These are phyloP conservation scores for Aspergillus bombycis DNA, from an alignment of 2,329 filamentous ascomycete genomes.

Conservation along the genomic window DNA sequence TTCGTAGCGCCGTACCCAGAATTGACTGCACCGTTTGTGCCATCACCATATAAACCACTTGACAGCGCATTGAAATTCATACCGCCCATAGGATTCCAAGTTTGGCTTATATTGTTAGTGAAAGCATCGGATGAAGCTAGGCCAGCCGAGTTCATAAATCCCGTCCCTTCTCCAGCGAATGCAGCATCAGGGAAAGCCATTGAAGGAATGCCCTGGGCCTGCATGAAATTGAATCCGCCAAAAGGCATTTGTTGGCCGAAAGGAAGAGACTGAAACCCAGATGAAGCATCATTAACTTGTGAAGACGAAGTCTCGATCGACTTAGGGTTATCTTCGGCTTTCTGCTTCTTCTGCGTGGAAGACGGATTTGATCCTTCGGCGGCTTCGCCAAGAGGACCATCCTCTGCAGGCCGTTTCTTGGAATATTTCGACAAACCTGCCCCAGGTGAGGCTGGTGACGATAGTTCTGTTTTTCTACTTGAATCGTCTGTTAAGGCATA, in stretches of 20 bases:
- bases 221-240: slow-evolving; percentile 36
- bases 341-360: slow-evolving; percentile 46
- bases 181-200: slow-evolving; percentile 40
- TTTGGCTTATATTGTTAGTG: slow-evolving; percentile 35
- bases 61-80: slow-evolving; percentile 43
- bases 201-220: slow-evolving; percentile 32
- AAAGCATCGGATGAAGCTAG: slow-evolving; percentile 35
- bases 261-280: slow-evolving; percentile 24
- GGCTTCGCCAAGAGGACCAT: slow-evolving; percentile 61
- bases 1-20: slow-evolving; percentile 36
- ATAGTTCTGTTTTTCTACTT: slow-evolving; percentile 24
- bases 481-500: slow-evolving; percentile 17
- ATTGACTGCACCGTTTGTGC: slow-evolving; percentile 34
- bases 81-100: slow-evolving; percentile 50
- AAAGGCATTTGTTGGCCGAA: slow-evolving; percentile 43
- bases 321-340: slow-evolving; percentile 41
- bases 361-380: slow-evolving; percentile 43
- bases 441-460: slow-evolving; percentile 35
- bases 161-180: slow-evolving; percentile 36
- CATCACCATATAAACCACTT: slow-evolving; percentile 40
- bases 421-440: slow-evolving; percentile 45
- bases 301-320: slow-evolving; percentile 12
- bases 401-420: slow-evolving; percentile 84
- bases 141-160: slow-evolving; percentile 47
- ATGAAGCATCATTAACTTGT: slow-evolving; percentile 21